Base-by-base conservation (phyloP, 1,284 basidiomycete species). In the Ustilago curta region DNA sequence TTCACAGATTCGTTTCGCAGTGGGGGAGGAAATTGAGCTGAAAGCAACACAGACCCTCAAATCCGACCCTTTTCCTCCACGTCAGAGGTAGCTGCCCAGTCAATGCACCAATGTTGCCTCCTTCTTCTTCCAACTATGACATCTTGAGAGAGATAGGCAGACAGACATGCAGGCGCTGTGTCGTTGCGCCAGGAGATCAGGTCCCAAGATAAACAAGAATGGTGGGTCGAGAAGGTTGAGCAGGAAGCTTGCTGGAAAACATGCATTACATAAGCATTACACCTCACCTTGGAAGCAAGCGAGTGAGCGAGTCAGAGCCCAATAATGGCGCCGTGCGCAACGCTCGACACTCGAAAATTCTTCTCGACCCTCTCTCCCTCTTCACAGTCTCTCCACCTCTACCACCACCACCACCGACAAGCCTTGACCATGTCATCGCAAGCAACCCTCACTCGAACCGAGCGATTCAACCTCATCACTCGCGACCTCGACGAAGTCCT, bases 401-500 rank as follows among this genome's bases (percentile, higher is more conserved):
- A 50, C 8, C 9, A 37, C 43, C 21, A 14, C 16, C 50, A 45
- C 18, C 25, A 19, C 23, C 35, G 2, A 32, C 9, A 14, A 18
- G 12, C 7, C 31, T 6, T n/a, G n/a, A 59, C 9, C 29, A 72
- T 72, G 70, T 59, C 70, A 3, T 51, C 59, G 2, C 73, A 76
- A 55, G 70, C 72, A 8, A 56, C 59, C 16, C 70, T 81, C 52
- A 52, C 76, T 18, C 78, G 87, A 0, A 89, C 91, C 59, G 90
- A 91, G 76, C 91, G 91, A 79, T 97, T 90, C 87, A 89, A 92
- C 51, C 87, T 97, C 60, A 97, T 99, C 77, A 95, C 93, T 0
- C 88, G 95, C 56, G 88, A 92, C 79, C 86, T 99, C 43, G 90
- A 93, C 77, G 97, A 99, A 86, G 91, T 94, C 1, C 90, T 99